phyloP scores from a whole-genome alignment of 2,329 filamentous ascomycete genomes.

The Penicillium brevicompactum region DNA sequence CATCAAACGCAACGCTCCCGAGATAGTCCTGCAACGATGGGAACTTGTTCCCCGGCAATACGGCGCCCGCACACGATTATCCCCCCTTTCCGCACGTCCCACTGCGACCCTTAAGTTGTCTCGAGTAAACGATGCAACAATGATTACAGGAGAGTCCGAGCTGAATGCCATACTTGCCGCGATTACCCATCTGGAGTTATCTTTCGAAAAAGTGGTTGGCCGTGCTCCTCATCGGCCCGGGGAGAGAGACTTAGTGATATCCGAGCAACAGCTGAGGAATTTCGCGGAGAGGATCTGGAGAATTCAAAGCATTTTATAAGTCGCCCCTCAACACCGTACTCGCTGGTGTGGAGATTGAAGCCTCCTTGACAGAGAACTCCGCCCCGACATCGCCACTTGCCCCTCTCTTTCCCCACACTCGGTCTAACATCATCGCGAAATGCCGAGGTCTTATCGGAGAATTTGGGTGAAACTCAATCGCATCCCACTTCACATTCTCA shows the following conservation, averaged over 20 bases:
- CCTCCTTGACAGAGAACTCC: too few species aligned
- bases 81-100: constrained; percentile 13
- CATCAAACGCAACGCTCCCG: constrained; percentile 16
- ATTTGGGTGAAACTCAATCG: not conserved
- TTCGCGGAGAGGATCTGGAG: constrained; percentile 20
- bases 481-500: not conserved
- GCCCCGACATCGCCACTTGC: not conserved
- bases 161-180: constrained; percentile 18
- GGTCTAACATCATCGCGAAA: constrained; percentile 36
- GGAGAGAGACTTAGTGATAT: constrained; percentile 20
- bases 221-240: constrained; percentile 43
- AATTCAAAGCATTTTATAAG: constrained; percentile 15
- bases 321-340: not conserved
- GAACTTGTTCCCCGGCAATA: constrained; percentile 14
- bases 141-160: constrained; percentile 18
- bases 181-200: constrained; percentile 17
- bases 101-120: constrained; percentile 20
- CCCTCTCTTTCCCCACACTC: constrained; percentile 23
- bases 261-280: constrained; percentile 19
- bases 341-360: too few species aligned
- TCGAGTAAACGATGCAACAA: constrained; percentile 19
- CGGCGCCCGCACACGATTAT: constrained; percentile 15
- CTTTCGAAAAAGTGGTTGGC: constrained; percentile 21
- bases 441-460: constrained; percentile 28
- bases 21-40: constrained; percentile 20